phyloP scores from a whole-genome alignment of 2,329 filamentous ascomycete species.

The Didymella segeticola region DNA sequence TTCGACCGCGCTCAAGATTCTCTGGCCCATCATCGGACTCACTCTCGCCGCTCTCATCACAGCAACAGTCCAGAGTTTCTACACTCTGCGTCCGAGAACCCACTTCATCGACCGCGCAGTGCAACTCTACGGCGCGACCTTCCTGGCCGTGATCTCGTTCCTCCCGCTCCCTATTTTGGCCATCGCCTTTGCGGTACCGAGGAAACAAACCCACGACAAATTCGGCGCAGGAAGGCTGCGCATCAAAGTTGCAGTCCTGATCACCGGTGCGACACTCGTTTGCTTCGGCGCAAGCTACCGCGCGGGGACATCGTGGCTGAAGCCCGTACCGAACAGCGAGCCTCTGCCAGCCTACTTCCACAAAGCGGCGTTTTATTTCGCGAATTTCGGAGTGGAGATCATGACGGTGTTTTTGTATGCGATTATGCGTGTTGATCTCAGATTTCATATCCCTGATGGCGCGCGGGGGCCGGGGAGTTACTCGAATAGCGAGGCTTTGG shows the following conservation, averaged over 20 bases:
- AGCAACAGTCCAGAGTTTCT: conserved; percentile 68
- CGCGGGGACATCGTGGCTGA: conserved; percentile 63
- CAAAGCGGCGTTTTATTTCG: conserved; percentile 77
- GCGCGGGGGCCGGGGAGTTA: conserved; percentile 56
- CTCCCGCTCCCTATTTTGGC: conserved; percentile 66
- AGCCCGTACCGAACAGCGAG: conserved; percentile 53
- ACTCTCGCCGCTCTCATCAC: conserved; percentile 71
- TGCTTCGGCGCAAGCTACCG: conserved; percentile 74
- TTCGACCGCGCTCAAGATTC: conserved; percentile 59
- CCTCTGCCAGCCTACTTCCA: conserved; percentile 71
- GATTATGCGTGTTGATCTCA: conserved; percentile 71
- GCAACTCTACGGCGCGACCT: conserved; percentile 67
- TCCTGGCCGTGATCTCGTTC: conserved; percentile 70
- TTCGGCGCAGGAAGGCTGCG: conserved; percentile 72
- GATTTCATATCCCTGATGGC: conserved; percentile 79
- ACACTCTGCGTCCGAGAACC: conserved; percentile 64
- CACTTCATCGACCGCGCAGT: conserved; percentile 65
- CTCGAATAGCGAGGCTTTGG: background rate
- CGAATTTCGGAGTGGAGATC: conserved; percentile 78
- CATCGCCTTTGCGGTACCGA: conserved; percentile 54
- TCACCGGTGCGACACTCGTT: conserved; percentile 65
- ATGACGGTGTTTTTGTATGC: conserved; percentile 71
- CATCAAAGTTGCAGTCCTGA: conserved; percentile 69
- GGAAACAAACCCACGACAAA: conserved; percentile 57
- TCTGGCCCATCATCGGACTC: conserved; percentile 65